These are phyloP conservation scores for Violaceomyces palustris DNA, from an alignment of 1,284 basidiomycete species.

Conservation along the genomic window DNA sequence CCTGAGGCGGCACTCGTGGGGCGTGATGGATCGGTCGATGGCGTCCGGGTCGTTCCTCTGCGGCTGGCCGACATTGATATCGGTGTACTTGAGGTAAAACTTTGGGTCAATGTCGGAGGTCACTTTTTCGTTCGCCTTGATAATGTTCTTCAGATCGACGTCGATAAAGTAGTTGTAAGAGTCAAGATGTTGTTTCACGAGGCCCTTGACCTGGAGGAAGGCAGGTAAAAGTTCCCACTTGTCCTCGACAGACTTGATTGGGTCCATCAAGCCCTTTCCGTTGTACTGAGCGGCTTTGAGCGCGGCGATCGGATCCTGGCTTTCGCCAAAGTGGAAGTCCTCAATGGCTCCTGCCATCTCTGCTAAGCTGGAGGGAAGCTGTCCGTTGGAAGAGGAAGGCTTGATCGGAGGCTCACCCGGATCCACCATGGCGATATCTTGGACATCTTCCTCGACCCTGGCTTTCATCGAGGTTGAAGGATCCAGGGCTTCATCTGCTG, in stretches of 20 bases:
- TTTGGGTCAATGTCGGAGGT: conserved; percentile 92
- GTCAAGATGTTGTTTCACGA: conserved; percentile 90
- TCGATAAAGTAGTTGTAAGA: conserved; percentile 99
- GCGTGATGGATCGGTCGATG: conserved; percentile 79
- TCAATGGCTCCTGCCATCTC: conserved; percentile 23
- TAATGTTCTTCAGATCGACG: conserved; percentile 76
- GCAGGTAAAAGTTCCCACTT: conserved; percentile 52
- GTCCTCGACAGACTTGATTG: conserved; percentile 58
- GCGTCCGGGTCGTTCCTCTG: conserved; percentile 71
- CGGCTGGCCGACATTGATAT: conserved; percentile 73
- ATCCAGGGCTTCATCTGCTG: too few relatives aligned
- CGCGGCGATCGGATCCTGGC: conserved; percentile 28
- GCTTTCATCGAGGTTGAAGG: too few relatives aligned
- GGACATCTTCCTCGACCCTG: too few relatives aligned
- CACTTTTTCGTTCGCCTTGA: conserved; percentile 49
- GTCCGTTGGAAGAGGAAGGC: too few relatives aligned
- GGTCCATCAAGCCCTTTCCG: conserved; percentile 55
- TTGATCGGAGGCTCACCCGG: too few relatives aligned
- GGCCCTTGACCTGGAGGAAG: conserved; percentile 51
- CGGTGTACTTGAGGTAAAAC: conserved; percentile 94
- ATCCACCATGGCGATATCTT: too few relatives aligned
- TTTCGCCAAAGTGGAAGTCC: conserved; percentile 3
- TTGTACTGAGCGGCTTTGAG: conserved; percentile 35
- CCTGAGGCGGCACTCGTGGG: conserved; percentile 93
- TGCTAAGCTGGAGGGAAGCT: conserved; percentile 21